Evolutionary conservation across 768 basidiomycete species (phyloP).

Genomic region (Lenzites betulinus): DNA sequence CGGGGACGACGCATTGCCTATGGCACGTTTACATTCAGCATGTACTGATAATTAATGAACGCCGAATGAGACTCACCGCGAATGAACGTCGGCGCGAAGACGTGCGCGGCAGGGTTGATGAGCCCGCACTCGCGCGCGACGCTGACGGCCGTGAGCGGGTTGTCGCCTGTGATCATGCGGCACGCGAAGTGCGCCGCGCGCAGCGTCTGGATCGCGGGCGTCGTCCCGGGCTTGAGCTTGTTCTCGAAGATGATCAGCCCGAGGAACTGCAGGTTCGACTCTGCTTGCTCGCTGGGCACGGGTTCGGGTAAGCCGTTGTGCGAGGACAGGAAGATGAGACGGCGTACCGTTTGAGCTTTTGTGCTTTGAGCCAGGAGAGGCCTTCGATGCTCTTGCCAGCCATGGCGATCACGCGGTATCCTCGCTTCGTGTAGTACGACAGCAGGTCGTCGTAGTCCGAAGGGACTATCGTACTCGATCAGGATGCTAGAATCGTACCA

Average conservation of each 20-base stretch:
- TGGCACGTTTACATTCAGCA: not conserved
- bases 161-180: slow-evolving; percentile 98
- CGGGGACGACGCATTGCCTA: slow-evolving; percentile 56
- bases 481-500: slow-evolving; percentile 8
- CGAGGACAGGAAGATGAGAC: not conserved
- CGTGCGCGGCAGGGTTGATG: slow-evolving; percentile 84
- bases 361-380: slow-evolving; percentile 95
- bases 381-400: slow-evolving; percentile 95
- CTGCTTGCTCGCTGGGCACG: slow-evolving; percentile 81
- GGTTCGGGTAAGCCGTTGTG: not conserved
- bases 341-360: slow-evolving; percentile 87
- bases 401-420: slow-evolving; percentile 97
- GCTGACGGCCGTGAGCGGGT: slow-evolving; percentile 93
- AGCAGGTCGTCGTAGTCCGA: slow-evolving; percentile 95
- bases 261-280: slow-evolving; percentile 85
- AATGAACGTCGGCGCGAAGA: slow-evolving; percentile 81
- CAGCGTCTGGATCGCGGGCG: slow-evolving; percentile 86
- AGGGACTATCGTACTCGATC: slow-evolving; percentile 63
- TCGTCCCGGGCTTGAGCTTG: slow-evolving; percentile 90
- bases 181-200: slow-evolving; percentile 90
- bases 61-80: slow-evolving; percentile 49
- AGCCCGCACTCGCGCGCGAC: slow-evolving; percentile 93
- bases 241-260: slow-evolving; percentile 98
- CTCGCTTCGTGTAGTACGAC: slow-evolving; percentile 94
- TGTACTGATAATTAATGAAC: not conserved